Evolutionary conservation across 1,284 basidiomycete genomes (phyloP), one percentile per base, ranked within the genome.

Genomic region (Apiotrichum siamense): DNA sequence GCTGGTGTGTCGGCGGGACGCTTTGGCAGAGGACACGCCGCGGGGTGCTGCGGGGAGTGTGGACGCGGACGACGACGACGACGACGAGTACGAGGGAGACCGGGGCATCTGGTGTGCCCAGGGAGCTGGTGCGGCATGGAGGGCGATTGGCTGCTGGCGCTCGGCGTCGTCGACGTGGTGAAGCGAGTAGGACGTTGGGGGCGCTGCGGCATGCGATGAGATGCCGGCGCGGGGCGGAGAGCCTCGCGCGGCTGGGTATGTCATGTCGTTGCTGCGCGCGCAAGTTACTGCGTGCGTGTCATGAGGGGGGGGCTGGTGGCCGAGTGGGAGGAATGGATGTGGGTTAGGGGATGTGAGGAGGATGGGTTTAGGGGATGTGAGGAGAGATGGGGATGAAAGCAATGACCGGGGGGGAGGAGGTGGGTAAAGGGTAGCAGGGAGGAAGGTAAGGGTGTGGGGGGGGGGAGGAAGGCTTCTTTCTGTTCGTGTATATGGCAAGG

Each of bases 181-280:
- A 13, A 20, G 7, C 27, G 41, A 20, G n/a, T 43, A 43, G 10
- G n/a, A n/a, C n/a, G n/a, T n/a, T n/a, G n/a, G n/a, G n/a, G n/a
- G n/a, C n/a, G 44, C 29, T 3, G 57, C 39, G 31, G 33, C 49
- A 27, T 37, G 21, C 15, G 24, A 32, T 10, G 47, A 35, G 32
- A 25, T 26, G 45, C 55, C 55, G 42, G 51, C 55, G 55, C 55
- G 48, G 38, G 55, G 55, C 39, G 55, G 48, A 29, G 55, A 50
- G 47, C 55, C 55, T 53, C 55, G 55, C 55, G 55, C 55, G 51
- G 55, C 55, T 36, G 44, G 37, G 35, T 44, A 50, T 41, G 55
- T 48, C 55, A 57, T 57, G 11, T 44, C 47, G 41, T 36, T 36
- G 15, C 3, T n/a, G n/a, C n/a, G n/a, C n/a, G n/a, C n/a, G n/a